These are phyloP conservation scores for Aspergillus tubingensis DNA, from an alignment of 2,329 filamentous ascomycete genomes.

Conservation along the genomic window DNA sequence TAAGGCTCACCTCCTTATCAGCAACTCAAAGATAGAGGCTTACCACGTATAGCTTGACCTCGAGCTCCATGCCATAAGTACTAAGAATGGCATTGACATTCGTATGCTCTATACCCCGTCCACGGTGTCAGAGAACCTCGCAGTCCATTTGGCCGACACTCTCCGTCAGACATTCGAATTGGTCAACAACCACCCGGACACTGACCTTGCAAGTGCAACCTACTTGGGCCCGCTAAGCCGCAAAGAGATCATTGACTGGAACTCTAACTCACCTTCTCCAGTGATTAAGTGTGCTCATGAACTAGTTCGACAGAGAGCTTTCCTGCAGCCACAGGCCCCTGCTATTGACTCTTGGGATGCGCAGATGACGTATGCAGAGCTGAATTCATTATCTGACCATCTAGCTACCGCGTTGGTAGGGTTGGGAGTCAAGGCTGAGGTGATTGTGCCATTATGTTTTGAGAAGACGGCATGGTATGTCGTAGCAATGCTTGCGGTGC, in stretches of 20 bases:
- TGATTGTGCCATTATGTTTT: slow-evolving; percentile 29
- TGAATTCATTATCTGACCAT: slow-evolving; percentile 32
- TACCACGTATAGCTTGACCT: neutral
- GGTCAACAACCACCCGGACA: neutral
- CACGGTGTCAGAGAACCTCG: neutral
- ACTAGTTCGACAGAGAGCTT: neutral
- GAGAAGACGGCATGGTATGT: slow-evolving; percentile 29
- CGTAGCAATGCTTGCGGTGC: slow-evolving; percentile 27
- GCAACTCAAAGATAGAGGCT: neutral
- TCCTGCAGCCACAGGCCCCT: slow-evolving; percentile 4
- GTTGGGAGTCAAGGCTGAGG: slow-evolving; percentile 31
- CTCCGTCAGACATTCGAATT: neutral
- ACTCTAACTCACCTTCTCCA: neutral
- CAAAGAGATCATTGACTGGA: neutral
- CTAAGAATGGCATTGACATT: neutral
- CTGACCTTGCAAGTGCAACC: neutral
- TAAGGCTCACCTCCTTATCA: neutral
- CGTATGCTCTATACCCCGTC: neutral
- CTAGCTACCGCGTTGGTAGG: slow-evolving; percentile 30
- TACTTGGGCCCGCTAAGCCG: neutral
- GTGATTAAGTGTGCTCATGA: slow-evolving; percentile 5
- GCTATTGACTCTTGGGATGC: slow-evolving; percentile 30
- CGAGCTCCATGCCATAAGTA: neutral
- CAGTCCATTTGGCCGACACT: neutral
- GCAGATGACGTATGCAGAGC: slow-evolving; percentile 25